Conservation (phyloP, 73 alveolate genomes). For the Breviolum minutum region DNA sequence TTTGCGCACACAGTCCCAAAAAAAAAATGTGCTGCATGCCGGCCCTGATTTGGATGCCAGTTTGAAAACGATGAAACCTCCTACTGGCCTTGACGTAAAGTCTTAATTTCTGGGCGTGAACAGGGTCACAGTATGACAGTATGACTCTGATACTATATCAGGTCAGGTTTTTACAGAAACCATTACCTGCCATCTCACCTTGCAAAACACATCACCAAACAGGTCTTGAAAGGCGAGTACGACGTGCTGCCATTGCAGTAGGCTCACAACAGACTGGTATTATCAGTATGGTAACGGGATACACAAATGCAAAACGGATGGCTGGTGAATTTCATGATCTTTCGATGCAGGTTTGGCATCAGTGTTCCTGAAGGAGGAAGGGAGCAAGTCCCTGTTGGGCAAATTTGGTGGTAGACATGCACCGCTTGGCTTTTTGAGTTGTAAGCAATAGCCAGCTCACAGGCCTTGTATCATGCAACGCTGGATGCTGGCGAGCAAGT, state of each 20-base stretch:
- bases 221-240: constrained; percentile 49
- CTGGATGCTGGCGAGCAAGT: constrained; percentile 88
- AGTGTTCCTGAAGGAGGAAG: constrained; percentile 72
- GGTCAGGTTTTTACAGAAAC: no score
- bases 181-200: background rate
- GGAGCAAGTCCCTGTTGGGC: background rate
- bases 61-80: no score
- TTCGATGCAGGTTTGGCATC: constrained; percentile 56
- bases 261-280: background rate
- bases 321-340: no score
- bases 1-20: no score
- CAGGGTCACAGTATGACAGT: no score
- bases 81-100: no score
- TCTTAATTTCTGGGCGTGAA: no score
- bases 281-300: no score
- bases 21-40: no score
- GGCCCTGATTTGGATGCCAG: no score
- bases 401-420: background rate
- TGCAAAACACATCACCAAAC: background rate
- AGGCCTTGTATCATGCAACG: constrained; percentile 84
- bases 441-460: background rate
- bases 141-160: no score
- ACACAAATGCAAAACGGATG: no score
- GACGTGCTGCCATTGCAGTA: constrained; percentile 80
- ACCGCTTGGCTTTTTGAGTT: background rate